phyloP scores from a whole-genome alignment of 2,329 filamentous ascomycete species.

The Talaromyces sp. region DNA sequence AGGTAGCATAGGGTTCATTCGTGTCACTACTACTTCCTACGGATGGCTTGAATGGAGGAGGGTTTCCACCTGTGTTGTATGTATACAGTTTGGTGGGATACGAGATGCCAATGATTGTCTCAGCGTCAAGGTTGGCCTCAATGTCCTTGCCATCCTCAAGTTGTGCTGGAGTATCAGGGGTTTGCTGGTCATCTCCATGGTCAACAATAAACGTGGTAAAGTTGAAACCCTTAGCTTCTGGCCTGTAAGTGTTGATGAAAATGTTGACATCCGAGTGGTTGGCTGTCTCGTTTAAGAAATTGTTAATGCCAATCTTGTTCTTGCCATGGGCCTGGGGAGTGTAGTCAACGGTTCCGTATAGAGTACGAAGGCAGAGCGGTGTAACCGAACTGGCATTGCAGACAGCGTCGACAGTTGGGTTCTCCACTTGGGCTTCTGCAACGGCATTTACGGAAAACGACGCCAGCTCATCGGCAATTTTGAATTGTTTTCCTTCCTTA shows the following conservation, averaged over 20 bases:
- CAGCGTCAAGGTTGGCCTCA: conserved; percentile 3
- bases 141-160: background rate
- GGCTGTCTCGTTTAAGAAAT: conserved; percentile 7
- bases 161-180: background rate
- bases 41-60: conserved; percentile 2
- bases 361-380: conserved; percentile 6
- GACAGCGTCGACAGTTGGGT: background rate
- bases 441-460: background rate
- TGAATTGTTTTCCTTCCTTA: background rate
- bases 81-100: conserved; percentile 4
- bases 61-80: conserved; percentile 3
- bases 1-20: conserved; percentile 3
- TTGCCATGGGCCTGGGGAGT: background rate
- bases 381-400: conserved; percentile 5
- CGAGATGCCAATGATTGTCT: conserved; percentile 2
- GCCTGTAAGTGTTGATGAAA: conserved; percentile 4
- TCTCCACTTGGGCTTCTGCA: background rate
- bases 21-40: background rate
- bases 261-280: conserved; percentile 7
- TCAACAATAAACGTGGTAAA: background rate
- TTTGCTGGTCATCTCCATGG: background rate
- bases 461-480: background rate
- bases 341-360: conserved; percentile 6
- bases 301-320: conserved; percentile 2
- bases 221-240: conserved; percentile 1